Evolutionary conservation across 192 early-diverging fungal species (phyloP).

Genomic region (Chytriomyces confervae): DNA sequence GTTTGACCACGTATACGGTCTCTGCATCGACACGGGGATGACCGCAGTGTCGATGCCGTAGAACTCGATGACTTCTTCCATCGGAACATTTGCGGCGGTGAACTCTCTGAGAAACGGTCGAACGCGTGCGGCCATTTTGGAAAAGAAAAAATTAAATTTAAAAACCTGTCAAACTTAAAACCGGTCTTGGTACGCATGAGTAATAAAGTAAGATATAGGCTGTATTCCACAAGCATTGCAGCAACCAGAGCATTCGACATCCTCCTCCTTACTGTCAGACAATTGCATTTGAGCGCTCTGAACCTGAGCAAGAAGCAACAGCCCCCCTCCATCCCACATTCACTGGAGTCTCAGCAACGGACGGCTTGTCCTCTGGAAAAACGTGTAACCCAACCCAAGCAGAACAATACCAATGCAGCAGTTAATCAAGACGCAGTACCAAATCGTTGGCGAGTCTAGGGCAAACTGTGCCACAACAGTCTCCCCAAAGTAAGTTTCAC

Average conservation of each 20-base stretch:
- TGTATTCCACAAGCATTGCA: too few species aligned
- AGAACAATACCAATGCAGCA: constrained; percentile 27
- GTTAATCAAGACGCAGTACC: constrained; percentile 41
- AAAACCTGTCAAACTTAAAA: too few species aligned
- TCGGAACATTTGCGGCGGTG: constrained; percentile 31
- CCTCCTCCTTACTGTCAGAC: too few species aligned
- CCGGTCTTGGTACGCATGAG: too few species aligned
- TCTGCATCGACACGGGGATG: background rate
- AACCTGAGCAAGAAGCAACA: too few species aligned
- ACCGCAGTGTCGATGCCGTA: constrained; percentile 21
- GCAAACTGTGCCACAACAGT: constrained; percentile 22
- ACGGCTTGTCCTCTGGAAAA: constrained; percentile 31
- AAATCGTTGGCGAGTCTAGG: constrained; percentile 24
- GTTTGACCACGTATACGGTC: constrained; percentile 49
- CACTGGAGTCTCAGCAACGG: constrained; percentile 30
- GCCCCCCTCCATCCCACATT: too few species aligned
- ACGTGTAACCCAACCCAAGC: constrained; percentile 26
- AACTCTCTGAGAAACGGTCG: constrained; percentile 35
- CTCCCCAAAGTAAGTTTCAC: constrained; percentile 26
- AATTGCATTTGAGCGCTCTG: too few species aligned
- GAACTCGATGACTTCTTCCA: constrained; percentile 40
- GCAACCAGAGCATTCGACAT: too few species aligned
- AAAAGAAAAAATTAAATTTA: background rate
- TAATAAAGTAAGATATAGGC: too few species aligned
- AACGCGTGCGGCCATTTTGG: background rate